phyloP scores from a whole-genome alignment of 345 rosid genomes.

The Lumnitzera littorea region DNA sequence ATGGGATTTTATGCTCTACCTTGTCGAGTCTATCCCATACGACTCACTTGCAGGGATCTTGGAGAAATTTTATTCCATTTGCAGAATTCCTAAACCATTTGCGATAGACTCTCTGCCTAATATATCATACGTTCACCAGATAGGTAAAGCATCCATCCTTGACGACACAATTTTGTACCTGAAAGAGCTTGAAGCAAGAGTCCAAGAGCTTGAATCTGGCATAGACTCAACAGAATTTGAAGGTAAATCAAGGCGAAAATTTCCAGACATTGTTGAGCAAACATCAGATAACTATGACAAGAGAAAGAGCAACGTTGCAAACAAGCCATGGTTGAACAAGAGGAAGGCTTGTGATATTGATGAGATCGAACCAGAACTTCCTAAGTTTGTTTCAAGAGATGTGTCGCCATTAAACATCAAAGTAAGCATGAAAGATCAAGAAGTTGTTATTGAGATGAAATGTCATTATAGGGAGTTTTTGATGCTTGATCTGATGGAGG shows the following conservation, averaged over 20 bases:
- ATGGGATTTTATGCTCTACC: too few relatives aligned
- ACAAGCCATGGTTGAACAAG: conserved; percentile 44
- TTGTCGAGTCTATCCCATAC: too few relatives aligned
- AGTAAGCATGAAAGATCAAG: conserved; percentile 36
- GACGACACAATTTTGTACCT: conserved; percentile 56
- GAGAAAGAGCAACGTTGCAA: conserved; percentile 21
- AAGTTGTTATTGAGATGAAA: conserved; percentile 58
- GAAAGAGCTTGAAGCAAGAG: conserved; percentile 62
- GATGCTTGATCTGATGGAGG: conserved; percentile 74
- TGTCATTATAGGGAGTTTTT: conserved; percentile 63
- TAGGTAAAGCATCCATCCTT: conserved; percentile 55
- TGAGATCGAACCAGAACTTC: conserved; percentile 32
- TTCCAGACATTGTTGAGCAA: conserved; percentile 42
- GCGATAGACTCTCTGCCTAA: neutral
- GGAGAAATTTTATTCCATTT: too few relatives aligned
- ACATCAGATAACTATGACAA: conserved; percentile 57
- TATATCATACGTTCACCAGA: conserved; percentile 22
- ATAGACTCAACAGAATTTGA: conserved; percentile 43
- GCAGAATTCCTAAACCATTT: too few relatives aligned
- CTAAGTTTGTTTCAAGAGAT: conserved; percentile 12
- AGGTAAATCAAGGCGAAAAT: conserved; percentile 39
- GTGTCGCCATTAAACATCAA: conserved; percentile 26
- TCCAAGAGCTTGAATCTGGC: conserved; percentile 78
- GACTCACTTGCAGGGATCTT: too few relatives aligned
- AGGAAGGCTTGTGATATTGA: conserved; percentile 49